phyloP scores from a whole-genome alignment of 345 rosid genomes.

The Populus deltoides region DNA sequence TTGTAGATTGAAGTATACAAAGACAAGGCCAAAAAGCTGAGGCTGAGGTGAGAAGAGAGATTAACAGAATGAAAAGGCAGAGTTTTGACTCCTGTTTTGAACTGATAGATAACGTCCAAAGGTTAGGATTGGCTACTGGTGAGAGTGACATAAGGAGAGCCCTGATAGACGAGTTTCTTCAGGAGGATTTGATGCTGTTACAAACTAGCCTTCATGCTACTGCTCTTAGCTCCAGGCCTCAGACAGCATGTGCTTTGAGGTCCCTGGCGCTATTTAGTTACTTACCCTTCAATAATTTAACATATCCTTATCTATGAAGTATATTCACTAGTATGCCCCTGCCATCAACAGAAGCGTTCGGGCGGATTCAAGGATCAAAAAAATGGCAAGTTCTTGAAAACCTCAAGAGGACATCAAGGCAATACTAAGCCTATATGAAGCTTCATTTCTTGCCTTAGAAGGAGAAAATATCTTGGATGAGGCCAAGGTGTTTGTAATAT shows the following conservation, averaged over 20 bases:
- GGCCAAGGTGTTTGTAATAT: not conserved
- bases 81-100: slow-evolving; percentile 10
- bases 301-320: not conserved
- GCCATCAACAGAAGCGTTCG: slow-evolving; percentile 14
- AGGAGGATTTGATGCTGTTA: not conserved
- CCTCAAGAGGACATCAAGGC: slow-evolving; percentile 12
- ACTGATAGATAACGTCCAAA: slow-evolving; percentile 18
- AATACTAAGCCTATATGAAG: slow-evolving; percentile 30
- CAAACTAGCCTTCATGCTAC: slow-evolving; percentile 2
- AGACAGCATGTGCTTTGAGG: slow-evolving; percentile 24
- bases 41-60: slow-evolving; percentile 1
- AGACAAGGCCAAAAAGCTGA: slow-evolving; percentile 9
- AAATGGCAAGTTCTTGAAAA: slow-evolving; percentile 24
- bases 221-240: slow-evolving; percentile 23
- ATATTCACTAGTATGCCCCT: not conserved
- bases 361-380: slow-evolving; percentile 18
- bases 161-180: not conserved
- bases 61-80: not conserved
- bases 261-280: slow-evolving; percentile 16
- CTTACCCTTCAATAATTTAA: not conserved
- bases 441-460: slow-evolving; percentile 10
- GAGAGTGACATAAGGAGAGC: not conserved
- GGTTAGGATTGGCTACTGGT: slow-evolving; percentile 8
- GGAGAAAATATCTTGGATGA: slow-evolving; percentile 7
- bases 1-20: not conserved